Percentiles rank a stretch among this genome's conserved stretches.
Evolutionary conservation across 2,329 filamentous ascomycete genomes (phyloP).

Genomic region (Arthroderma sp.): DNA sequence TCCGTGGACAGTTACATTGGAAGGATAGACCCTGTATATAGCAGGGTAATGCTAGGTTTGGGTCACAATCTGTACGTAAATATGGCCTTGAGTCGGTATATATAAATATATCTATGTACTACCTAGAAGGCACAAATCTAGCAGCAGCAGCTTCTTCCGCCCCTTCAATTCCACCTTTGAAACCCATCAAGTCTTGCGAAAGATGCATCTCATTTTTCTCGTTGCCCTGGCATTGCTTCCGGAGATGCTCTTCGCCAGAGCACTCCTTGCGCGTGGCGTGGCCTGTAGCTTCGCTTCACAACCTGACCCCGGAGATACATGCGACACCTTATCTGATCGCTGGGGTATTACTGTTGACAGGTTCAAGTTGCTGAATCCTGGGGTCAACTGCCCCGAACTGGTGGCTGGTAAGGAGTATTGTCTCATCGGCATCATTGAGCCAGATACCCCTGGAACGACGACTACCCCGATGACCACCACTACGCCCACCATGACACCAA

Average conservation of each 20-base stretch:
- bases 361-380: constrained; percentile 20
- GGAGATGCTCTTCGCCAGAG: neutral
- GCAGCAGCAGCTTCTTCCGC: neutral
- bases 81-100: neutral
- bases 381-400: constrained; percentile 18
- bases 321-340: constrained; percentile 17
- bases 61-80: neutral
- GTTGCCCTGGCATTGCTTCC: neutral
- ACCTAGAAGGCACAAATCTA: neutral
- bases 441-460: neutral
- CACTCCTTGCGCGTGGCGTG: neutral
- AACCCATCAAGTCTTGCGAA: neutral
- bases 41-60: neutral
- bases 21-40: neutral
- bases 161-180: neutral
- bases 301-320: constrained; percentile 18
- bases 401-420: neutral
- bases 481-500: neutral
- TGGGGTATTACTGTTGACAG: constrained; percentile 18
- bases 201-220: neutral
- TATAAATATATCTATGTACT: neutral
- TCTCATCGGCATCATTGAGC: neutral
- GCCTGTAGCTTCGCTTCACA: neutral
- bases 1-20: neutral
- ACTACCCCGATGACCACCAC: neutral